Base-by-base conservation (phyloP, 805 yeast genomes). In the Myxozyma nipponensis region DNA sequence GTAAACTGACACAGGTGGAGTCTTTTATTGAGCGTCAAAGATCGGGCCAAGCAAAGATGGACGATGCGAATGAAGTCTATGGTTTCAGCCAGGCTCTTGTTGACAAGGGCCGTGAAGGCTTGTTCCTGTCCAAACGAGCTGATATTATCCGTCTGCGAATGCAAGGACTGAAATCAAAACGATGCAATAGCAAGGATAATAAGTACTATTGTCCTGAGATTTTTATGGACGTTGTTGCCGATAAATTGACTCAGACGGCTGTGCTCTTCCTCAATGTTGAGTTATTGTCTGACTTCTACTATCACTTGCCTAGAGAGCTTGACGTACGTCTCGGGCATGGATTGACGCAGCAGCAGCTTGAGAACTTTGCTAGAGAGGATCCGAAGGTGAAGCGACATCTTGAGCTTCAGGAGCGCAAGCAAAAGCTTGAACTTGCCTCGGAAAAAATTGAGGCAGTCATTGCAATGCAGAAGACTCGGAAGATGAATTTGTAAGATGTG, bases 161-260 rank as follows among this genome's bases (percentile, higher is more conserved):
- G 63, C 82, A 82, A 52, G 79, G 89, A 7, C 72, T 91, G 63
- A 83, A 81, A 59, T 82, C 88, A 5, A 79, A 82, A 44, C 79
- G 78, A 59, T 93, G 98, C 73, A 80, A 79, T 60, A 73, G 76
- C 56, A 86, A 86, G 61, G 88, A 82, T 39, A 86, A 84, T 66
- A 89, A 86, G 66, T 88, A 83, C 65, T 84, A 82, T 59, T 93
- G 99, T 64, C 99, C 99, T 0, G 99, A 93, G 66, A 78, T 90
- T 4, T 95, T 90, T 60, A 73, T 93, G 65, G 95, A 88, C 64
- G 95, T 88, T 2, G 96, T 93, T 3, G 84, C 93, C 45, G 90
- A 88, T 56, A 93, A 93, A 67, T 72, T 93, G 22, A 87, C 97
- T 0, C 84, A 91, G 10, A 93, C 98, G 0, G 93, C 98, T 0